These are phyloP conservation scores for Aspergillus quadricinctus DNA, from an alignment of 2,329 filamentous ascomycete species.

Conservation along the genomic window DNA sequence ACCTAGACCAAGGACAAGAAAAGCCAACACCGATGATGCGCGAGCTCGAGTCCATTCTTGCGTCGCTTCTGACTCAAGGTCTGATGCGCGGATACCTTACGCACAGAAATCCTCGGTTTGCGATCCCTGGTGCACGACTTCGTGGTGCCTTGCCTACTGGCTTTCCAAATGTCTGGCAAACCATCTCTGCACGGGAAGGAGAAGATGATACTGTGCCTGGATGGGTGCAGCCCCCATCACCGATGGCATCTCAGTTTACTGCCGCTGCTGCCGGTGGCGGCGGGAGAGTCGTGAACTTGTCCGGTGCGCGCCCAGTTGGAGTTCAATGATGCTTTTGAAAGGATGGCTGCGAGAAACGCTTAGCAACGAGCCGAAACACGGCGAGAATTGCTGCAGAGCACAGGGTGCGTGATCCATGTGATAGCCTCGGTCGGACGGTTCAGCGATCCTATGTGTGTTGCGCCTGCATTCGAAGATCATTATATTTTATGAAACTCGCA, in stretches of 20 bases:
- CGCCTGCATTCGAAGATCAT: not conserved
- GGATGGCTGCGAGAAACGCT: not conserved
- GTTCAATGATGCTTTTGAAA: constrained; percentile 17
- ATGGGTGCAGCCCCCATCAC: constrained; percentile 57
- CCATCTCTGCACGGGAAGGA: constrained; percentile 58
- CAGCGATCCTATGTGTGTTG: not conserved
- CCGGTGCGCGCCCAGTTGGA: constrained; percentile 51
- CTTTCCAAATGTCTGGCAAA: constrained; percentile 71
- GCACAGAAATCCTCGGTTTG: constrained; percentile 71
- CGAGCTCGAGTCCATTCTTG: constrained; percentile 73
- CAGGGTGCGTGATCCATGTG: not conserved
- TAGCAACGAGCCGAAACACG: not conserved
- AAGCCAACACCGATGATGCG: constrained; percentile 44
- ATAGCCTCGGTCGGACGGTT: not conserved
- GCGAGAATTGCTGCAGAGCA: not conserved
- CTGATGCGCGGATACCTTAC: constrained; percentile 80
- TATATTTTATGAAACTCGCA: not conserved
- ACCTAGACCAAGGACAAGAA: constrained; percentile 12
- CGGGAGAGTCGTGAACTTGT: constrained; percentile 56
- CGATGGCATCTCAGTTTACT: constrained; percentile 11
- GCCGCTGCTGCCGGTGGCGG: constrained; percentile 31
- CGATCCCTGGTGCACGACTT: constrained; percentile 65
- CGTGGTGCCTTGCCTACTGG: constrained; percentile 41
- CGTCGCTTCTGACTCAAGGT: constrained; percentile 73
- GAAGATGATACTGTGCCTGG: constrained; percentile 65